phyloP scores from a whole-genome alignment of 768 basidiomycete species.

The Lactarius sp. region DNA sequence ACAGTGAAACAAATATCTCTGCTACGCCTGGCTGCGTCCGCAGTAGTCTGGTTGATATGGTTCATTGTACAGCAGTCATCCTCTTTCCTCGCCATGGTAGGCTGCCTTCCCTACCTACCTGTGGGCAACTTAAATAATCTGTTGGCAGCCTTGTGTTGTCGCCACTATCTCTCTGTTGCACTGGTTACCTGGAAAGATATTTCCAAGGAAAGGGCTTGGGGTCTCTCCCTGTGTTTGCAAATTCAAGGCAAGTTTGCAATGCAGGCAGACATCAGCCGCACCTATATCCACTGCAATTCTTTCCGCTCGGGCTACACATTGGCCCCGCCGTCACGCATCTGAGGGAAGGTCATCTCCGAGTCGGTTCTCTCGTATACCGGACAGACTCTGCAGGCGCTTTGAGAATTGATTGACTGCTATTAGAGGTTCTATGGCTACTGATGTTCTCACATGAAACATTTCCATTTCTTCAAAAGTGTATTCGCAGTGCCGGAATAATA shows the following conservation, averaged over 20 bases:
- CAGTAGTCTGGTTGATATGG: constrained; percentile 6
- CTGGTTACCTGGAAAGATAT: not conserved
- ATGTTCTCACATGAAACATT: not conserved
- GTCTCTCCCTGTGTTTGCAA: not conserved
- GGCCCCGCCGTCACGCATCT: constrained; percentile 1
- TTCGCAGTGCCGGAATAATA: not conserved
- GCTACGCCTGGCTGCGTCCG: constrained; percentile 8
- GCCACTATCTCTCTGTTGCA: constrained; percentile 11
- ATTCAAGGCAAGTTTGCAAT: not conserved
- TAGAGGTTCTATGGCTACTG: not conserved
- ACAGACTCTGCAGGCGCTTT: constrained; percentile 17
- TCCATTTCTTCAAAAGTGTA: not conserved
- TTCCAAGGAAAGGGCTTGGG: not conserved
- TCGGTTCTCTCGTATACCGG: constrained; percentile 23
- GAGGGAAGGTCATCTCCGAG: not conserved
- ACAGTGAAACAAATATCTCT: constrained; percentile 10
- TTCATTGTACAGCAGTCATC: constrained; percentile 4
- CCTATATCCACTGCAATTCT: not conserved
- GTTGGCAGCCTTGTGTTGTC: constrained; percentile 11
- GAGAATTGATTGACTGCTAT: constrained; percentile 3
- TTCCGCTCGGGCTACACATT: not conserved
- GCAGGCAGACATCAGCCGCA: not conserved
- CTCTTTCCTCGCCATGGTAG: constrained; percentile 16
- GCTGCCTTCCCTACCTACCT: not conserved
- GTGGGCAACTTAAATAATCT: not conserved